Conservation (phyloP, 192 early-diverging fungal genomes). For the Coemansia pectinata region DNA sequence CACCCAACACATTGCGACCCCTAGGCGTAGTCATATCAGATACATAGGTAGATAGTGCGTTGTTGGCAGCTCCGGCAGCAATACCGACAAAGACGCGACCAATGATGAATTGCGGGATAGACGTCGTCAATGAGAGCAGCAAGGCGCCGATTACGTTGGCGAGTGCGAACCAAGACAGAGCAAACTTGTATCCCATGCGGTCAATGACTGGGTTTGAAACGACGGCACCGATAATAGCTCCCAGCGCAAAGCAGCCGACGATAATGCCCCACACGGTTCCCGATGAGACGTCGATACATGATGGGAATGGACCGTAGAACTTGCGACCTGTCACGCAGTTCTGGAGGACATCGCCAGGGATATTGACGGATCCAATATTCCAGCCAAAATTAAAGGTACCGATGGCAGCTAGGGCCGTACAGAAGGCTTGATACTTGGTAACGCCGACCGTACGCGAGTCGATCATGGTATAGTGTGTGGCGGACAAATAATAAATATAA, state of each 20-base stretch:
- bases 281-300: conserved; percentile 47
- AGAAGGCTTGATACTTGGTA: conserved; percentile 52
- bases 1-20: conserved; percentile 69
- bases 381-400: conserved; percentile 59
- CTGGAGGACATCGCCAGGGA: conserved; percentile 59
- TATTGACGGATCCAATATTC: conserved; percentile 60
- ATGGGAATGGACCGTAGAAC: conserved; percentile 53
- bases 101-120: conserved; percentile 64
- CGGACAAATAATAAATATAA: background rate
- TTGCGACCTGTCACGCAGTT: conserved; percentile 55
- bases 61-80: conserved; percentile 66
- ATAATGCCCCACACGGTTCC: conserved; percentile 59
- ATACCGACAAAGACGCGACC: conserved; percentile 76
- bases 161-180: conserved; percentile 69
- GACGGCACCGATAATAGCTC: conserved; percentile 69
- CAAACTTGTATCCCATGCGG: conserved; percentile 64
- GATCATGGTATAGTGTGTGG: conserved; percentile 18
- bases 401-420: conserved; percentile 50
- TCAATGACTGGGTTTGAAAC: conserved; percentile 63
- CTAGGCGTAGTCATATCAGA: conserved; percentile 76
- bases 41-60: conserved; percentile 69
- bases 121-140: conserved; percentile 63
- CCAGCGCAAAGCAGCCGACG: conserved; percentile 62
- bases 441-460: conserved; percentile 54
- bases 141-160: conserved; percentile 67